phyloP scores from a whole-genome alignment of 2,329 filamentous ascomycete genomes.

The Cadophora luteo-olivacea region DNA sequence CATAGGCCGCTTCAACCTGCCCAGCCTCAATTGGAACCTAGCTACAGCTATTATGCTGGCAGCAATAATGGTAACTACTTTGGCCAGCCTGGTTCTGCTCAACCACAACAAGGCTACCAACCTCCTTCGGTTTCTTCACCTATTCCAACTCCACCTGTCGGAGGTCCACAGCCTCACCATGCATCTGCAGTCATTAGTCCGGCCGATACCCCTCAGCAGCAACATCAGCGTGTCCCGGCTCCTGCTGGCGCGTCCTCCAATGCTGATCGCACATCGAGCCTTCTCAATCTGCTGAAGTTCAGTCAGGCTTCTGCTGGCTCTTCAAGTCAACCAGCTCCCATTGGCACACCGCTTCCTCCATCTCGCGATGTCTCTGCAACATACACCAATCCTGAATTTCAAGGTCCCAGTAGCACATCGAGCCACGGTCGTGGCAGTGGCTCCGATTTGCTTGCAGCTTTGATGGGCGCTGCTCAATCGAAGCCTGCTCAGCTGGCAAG shows the following conservation, averaged over 20 bases:
- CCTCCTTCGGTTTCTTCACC: slow-evolving; percentile 64
- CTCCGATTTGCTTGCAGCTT: slow-evolving; percentile 43
- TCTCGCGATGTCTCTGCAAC: slow-evolving; percentile 39
- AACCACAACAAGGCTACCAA: slow-evolving; percentile 51
- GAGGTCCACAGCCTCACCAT: slow-evolving; percentile 61
- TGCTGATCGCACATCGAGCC: slow-evolving; percentile 58
- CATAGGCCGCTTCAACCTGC: slow-evolving; percentile 20
- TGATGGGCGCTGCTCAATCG: slow-evolving; percentile 40
- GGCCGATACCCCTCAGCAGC: slow-evolving; percentile 48
- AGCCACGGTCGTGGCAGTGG: slow-evolving; percentile 32
- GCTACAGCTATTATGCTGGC: slow-evolving; percentile 42
- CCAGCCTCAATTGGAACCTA: slow-evolving; percentile 40
- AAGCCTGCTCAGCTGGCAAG: slow-evolving; percentile 37
- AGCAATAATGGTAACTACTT: slow-evolving; percentile 39
- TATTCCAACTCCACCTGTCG: slow-evolving; percentile 60
- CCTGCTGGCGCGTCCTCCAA: slow-evolving; percentile 44
- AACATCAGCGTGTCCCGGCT: slow-evolving; percentile 47
- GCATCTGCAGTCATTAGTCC: slow-evolving; percentile 65
- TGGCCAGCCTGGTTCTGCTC: slow-evolving; percentile 35
- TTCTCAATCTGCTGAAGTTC: slow-evolving; percentile 72
- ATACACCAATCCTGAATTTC: slow-evolving; percentile 34
- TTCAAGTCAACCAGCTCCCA: slow-evolving; percentile 39
- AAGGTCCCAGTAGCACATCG: slow-evolving; percentile 32
- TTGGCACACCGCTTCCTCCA: slow-evolving; percentile 41
- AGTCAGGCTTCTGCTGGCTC: slow-evolving; percentile 52